Evolutionary conservation across 306 rosid genomes (phyloP).

Genomic region (Gillenia trifoliata): DNA sequence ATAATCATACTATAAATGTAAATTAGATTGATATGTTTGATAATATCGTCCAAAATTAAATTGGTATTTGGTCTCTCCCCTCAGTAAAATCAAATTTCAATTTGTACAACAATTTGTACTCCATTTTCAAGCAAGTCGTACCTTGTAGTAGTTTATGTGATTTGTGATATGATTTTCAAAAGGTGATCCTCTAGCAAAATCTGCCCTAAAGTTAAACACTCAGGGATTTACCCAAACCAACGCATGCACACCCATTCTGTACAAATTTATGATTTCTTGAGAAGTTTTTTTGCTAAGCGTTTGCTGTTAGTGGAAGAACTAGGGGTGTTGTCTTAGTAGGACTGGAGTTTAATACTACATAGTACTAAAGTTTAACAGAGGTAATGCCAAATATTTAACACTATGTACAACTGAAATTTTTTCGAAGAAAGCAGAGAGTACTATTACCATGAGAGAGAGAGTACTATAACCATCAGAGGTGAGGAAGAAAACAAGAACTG

Average conservation of each 20-base stretch:
- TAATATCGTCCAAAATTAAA: neutral
- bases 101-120: too few relatives aligned
- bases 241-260: neutral
- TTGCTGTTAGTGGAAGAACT: too few relatives aligned
- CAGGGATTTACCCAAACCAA: neutral
- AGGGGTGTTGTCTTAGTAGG: too few relatives aligned
- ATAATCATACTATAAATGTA: too few relatives aligned
- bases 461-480: neutral
- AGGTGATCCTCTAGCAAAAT: neutral
- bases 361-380: too few relatives aligned
- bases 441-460: neutral
- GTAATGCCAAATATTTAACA: too few relatives aligned
- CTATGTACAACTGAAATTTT: too few relatives aligned
- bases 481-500: neutral
- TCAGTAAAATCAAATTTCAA: neutral
- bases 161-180: neutral
- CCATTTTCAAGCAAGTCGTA: too few relatives aligned
- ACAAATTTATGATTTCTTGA: neutral
- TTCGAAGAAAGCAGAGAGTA: neutral
- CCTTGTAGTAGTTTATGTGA: neutral
- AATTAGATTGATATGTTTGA: too few relatives aligned
- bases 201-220: too few relatives aligned
- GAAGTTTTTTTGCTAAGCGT: neutral
- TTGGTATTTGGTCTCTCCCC: neutral
- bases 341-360: too few relatives aligned